phyloP scores from a whole-genome alignment of 225 moss, liverwort and hornwort genomes.

The Bryum argenteum region DNA sequence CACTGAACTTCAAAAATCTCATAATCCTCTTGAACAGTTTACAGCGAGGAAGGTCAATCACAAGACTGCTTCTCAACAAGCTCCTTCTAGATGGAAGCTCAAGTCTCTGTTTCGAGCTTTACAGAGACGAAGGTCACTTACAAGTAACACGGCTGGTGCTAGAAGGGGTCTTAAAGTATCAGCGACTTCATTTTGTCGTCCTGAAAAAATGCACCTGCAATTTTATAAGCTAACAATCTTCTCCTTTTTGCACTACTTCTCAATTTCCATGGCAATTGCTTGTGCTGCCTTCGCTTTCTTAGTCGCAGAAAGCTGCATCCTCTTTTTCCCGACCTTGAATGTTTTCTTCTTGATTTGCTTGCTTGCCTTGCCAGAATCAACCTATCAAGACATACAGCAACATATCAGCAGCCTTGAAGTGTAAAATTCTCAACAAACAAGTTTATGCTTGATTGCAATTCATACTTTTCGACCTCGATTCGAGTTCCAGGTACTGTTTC shows the following conservation, averaged over 20 bases:
- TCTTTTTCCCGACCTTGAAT: constrained; percentile 59
- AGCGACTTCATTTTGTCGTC: background rate
- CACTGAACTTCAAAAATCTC: no score
- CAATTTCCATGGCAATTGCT: constrained; percentile 61
- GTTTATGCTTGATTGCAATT: no score
- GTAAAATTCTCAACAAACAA: background rate
- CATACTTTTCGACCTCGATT: no score
- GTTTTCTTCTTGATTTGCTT: constrained; percentile 60
- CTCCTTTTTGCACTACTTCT: constrained; percentile 25
- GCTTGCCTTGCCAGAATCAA: constrained; percentile 45
- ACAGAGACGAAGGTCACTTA: constrained; percentile 5
- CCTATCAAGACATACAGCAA: constrained; percentile 10
- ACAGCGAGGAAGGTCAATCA: no score
- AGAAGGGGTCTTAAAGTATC: background rate
- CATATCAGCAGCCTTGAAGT: no score
- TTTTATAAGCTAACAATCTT: background rate
- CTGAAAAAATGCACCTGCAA: constrained; percentile 4
- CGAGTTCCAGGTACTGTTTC: background rate
- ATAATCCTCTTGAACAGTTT: no score
- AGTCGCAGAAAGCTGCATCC: constrained; percentile 49
- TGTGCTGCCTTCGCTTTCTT: constrained; percentile 58
- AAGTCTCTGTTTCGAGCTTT: background rate
- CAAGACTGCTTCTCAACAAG: no score
- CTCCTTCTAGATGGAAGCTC: background rate
- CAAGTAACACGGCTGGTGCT: constrained; percentile 3